Percentiles rank a stretch among this genome's conserved stretches.
Conservation (phyloP, 345 rosid genomes). For the Citrus maxima region DNA sequence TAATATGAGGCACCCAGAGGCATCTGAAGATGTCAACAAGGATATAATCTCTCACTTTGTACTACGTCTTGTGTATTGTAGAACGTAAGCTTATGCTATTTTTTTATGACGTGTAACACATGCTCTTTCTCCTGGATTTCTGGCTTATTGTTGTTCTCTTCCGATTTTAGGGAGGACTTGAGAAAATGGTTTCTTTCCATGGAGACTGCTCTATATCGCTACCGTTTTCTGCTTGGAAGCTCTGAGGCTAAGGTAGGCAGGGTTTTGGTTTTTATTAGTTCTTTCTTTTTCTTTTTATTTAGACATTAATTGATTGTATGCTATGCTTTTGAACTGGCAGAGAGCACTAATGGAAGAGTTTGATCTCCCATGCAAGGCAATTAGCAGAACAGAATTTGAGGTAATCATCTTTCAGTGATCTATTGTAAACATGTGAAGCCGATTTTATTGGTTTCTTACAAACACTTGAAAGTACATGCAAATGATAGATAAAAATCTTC, state of each 20-base stretch:
- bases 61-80: conserved; percentile 82
- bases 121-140: not conserved
- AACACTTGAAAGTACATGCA: not conserved
- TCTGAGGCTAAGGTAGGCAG: conserved; percentile 79
- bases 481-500: not conserved
- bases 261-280: not conserved
- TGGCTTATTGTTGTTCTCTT: not conserved
- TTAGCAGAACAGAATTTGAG: conserved; percentile 66
- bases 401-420: conserved; percentile 25
- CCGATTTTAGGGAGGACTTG: conserved; percentile 63
- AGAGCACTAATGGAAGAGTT: conserved; percentile 63
- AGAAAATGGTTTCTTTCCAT: conserved; percentile 89
- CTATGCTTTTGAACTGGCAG: conserved; percentile 32
- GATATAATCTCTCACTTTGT: conserved; percentile 84
- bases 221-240: conserved; percentile 39
- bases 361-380: conserved; percentile 64
- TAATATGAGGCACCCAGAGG: conserved; percentile 60
- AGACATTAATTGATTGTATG: conserved; percentile 1
- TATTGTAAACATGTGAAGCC: not conserved
- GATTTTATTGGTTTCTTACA: not conserved
- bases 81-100: conserved; percentile 53
- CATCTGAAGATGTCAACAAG: conserved; percentile 51
- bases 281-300: not conserved
- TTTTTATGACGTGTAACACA: not conserved
- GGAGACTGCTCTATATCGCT: conserved; percentile 80